Base-by-base conservation (phyloP, 106 monocot species). In the Dendrobium chrysotoxum region DNA sequence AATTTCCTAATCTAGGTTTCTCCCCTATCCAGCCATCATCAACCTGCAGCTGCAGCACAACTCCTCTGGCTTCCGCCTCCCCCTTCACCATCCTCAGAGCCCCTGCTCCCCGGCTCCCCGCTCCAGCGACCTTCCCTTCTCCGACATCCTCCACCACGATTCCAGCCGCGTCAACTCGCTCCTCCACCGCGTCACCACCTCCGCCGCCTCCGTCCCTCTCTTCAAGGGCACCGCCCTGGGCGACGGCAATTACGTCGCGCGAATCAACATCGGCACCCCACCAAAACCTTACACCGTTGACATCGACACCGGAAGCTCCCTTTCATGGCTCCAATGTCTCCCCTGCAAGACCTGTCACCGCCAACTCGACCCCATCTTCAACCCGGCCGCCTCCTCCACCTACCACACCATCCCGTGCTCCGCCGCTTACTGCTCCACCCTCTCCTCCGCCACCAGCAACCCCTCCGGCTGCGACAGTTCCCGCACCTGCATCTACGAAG, bases 261-360 rank as follows among this genome's bases (percentile, higher is more conserved):
- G 72, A 50, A 88, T 97, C 76, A 68, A 82, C 38, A 89, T 97
- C 31, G 97, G 97, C 45, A 89, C 92, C 25, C 94, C 94, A 0
- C 16, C 90, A 26, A 79, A 75, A 65, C 35, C 79, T 72, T 89
- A 88, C 85, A 28, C 82, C 77, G 83, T 97, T 84, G 88, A 94
- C 16, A 87, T 97, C 77, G 97, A 97, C 89, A 97, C 94, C 30
- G 97, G 97, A 15, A 92, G 92, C 75, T 97, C 94, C 35, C 88
- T 97, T 50, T 70, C 88, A 65, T 97, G 96, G 97, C 82, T 97
- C 72, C 97, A 97, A 79, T 97, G 97, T 86, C 79, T 47, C 20
- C 97, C 97, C 2, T 94, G 97, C 18, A 47, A 89, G 71, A 84
- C 83, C 10, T 89, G 87, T 90, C 25, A 25, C 92, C 50, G 92